phyloP scores from a whole-genome alignment of 1,284 basidiomycete genomes.

The Pseudomicrostroma phylloplanum region DNA sequence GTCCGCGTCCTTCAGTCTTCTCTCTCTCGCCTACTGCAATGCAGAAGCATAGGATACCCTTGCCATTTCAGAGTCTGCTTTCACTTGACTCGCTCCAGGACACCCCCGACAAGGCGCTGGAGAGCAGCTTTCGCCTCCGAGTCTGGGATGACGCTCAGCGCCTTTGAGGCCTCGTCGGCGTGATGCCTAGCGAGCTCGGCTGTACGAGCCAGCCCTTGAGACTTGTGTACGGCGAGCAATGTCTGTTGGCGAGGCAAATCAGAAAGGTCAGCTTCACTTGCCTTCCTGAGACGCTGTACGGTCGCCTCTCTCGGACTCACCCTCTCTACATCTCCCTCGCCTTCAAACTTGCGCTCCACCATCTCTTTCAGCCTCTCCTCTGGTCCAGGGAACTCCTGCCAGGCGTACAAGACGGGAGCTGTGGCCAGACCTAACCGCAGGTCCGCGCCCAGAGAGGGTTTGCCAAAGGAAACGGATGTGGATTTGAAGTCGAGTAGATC shows the following conservation, averaged over 20 bases:
- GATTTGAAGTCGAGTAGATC: constrained; percentile 83
- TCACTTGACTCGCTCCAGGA: background rate
- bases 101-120: background rate
- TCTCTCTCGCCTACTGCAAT: too few species aligned
- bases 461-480: constrained; percentile 63
- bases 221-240: constrained; percentile 30
- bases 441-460: constrained; percentile 75
- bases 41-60: too few species aligned
- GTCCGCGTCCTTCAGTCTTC: too few species aligned
- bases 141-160: constrained; percentile 30
- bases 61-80: background rate
- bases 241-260: constrained; percentile 7
- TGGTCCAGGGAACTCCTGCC: constrained; percentile 66
- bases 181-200: constrained; percentile 42
- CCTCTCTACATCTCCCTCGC: constrained; percentile 75
- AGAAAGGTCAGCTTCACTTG: constrained; percentile 1
- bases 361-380: constrained; percentile 62
- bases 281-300: background rate
- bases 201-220: constrained; percentile 37
- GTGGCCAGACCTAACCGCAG: constrained; percentile 80
- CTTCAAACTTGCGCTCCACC: constrained; percentile 75
- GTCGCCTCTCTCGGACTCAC: constrained; percentile 52
- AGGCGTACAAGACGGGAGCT: constrained; percentile 87
- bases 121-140: constrained; percentile 42
- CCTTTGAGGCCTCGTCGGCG: constrained; percentile 26